A percentile compares a stretch with the other conserved stretches of the same genome.
These are phyloP conservation scores for Xylaria sp. DNA, from an alignment of 2,329 filamentous ascomycete genomes.

Conservation along the genomic window DNA sequence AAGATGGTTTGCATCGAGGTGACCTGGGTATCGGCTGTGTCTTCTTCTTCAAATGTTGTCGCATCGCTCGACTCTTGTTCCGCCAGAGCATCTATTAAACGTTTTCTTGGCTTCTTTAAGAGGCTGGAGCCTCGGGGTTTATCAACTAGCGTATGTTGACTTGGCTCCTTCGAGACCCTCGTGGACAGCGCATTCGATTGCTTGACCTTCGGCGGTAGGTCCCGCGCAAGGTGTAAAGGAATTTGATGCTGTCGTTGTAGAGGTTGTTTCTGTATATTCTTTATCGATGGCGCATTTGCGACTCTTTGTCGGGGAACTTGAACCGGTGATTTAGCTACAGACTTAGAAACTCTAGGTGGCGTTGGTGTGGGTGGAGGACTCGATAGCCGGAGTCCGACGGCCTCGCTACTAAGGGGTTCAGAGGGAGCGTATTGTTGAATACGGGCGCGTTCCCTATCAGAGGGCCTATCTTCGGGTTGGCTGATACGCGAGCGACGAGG, in stretches of 20 bases:
- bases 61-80: conserved; percentile 46
- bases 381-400: conserved; percentile 42
- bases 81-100: conserved; percentile 48
- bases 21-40: conserved; percentile 33
- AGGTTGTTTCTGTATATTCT: conserved; percentile 29
- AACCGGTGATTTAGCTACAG: conserved; percentile 11
- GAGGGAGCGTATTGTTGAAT: conserved; percentile 34
- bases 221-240: conserved; percentile 46
- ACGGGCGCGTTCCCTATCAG: conserved; percentile 35
- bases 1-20: conserved; percentile 39
- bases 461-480: conserved; percentile 29
- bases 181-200: conserved; percentile 23
- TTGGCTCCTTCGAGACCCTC: conserved; percentile 29
- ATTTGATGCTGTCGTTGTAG: conserved; percentile 43
- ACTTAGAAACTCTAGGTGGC: conserved; percentile 32
- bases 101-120: conserved; percentile 45
- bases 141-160: conserved; percentile 22
- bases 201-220: conserved; percentile 33
- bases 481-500: conserved; percentile 43
- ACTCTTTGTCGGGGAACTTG: conserved; percentile 12
- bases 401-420: conserved; percentile 43
- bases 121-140: conserved; percentile 24
- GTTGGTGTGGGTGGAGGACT: conserved; percentile 50
- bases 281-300: conserved; percentile 13
- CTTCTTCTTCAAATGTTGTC: conserved; percentile 39